Evolutionary conservation across 495 filamentous ascomycete species (phyloP).

Genomic region (Penicillium pulvis): DNA sequence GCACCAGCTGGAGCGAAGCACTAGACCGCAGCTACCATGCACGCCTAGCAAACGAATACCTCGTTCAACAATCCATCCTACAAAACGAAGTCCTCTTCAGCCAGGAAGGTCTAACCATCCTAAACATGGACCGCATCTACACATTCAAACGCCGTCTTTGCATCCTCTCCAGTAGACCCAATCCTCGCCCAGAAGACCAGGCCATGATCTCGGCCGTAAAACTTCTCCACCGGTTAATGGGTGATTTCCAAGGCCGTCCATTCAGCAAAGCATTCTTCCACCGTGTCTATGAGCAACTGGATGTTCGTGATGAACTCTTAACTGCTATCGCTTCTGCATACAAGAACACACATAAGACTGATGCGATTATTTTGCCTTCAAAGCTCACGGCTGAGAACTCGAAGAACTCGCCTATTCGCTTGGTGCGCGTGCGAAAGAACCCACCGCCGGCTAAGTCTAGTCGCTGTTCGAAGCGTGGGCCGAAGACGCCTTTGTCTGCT

Average conservation of each 20-base stretch:
- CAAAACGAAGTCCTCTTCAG: conserved; percentile 73
- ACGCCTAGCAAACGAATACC: conserved; percentile 47
- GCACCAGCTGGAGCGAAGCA: conserved; percentile 47
- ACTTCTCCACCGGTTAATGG: conserved; percentile 63
- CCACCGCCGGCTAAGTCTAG: conserved; percentile 20
- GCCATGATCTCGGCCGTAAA: conserved; percentile 52
- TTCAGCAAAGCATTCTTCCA: conserved; percentile 61
- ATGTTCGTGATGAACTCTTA: conserved; percentile 55
- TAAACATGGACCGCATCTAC: conserved; percentile 72
- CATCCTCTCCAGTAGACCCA: conserved; percentile 48
- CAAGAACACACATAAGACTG: conserved; percentile 53
- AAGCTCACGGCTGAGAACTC: conserved; percentile 25
- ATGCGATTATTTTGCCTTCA: conserved; percentile 45
- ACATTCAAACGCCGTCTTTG: conserved; percentile 69
- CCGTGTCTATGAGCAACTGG: conserved; percentile 63
- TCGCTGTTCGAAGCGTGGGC: conserved; percentile 32
- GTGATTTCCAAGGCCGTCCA: conserved; percentile 57
- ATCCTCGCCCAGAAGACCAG: conserved; percentile 32
- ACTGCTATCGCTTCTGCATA: conserved; percentile 60
- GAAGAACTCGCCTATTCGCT: conserved; percentile 27
- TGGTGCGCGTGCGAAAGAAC: conserved; percentile 25
- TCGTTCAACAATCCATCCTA: conserved; percentile 63
- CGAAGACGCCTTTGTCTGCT: conserved; percentile 47
- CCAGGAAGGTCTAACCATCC: conserved; percentile 66
- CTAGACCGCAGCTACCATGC: conserved; percentile 41